Percentiles rank a stretch among this genome's conserved stretches.
Evolutionary conservation across 2,329 filamentous ascomycete species (phyloP).

Genomic region (Diplodia scrobiculata): DNA sequence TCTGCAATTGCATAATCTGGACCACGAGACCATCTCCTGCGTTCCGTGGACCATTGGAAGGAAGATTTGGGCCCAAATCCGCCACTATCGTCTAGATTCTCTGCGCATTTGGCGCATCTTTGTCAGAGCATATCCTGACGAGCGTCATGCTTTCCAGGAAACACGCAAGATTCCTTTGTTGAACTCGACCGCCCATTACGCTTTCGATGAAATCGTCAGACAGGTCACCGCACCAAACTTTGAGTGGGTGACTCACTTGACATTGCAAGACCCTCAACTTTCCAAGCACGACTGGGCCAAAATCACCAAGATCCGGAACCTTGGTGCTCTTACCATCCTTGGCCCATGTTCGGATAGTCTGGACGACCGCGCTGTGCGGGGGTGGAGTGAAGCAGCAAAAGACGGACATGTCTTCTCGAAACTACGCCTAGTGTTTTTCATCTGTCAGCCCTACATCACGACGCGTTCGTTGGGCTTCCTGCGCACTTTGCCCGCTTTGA

Average conservation of each 20-base stretch:
- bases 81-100: background rate
- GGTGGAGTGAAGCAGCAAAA: conserved; percentile 9
- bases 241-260: conserved; percentile 22
- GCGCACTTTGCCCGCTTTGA: background rate
- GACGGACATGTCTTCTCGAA: conserved; percentile 8
- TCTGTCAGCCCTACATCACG: background rate
- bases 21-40: conserved; percentile 7
- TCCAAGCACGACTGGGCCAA: conserved; percentile 4
- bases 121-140: conserved; percentile 15
- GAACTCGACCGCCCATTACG: background rate
- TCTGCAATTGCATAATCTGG: conserved; percentile 11
- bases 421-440: background rate
- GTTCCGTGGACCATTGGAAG: conserved; percentile 16
- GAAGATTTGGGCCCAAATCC: conserved; percentile 9
- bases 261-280: background rate
- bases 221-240: conserved; percentile 6
- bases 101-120: conserved; percentile 22
- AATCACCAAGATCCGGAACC: conserved; percentile 5
- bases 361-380: conserved; percentile 20
- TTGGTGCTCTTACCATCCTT: conserved; percentile 1
- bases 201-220: conserved; percentile 6
- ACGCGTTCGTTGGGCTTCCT: background rate
- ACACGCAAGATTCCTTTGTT: background rate
- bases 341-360: background rate
- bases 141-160: conserved; percentile 13